Evolutionary conservation across 2,329 filamentous ascomycete species (phyloP), one percentile per base, ranked within the genome.

Genomic region (Fusarium cicatricum): DNA sequence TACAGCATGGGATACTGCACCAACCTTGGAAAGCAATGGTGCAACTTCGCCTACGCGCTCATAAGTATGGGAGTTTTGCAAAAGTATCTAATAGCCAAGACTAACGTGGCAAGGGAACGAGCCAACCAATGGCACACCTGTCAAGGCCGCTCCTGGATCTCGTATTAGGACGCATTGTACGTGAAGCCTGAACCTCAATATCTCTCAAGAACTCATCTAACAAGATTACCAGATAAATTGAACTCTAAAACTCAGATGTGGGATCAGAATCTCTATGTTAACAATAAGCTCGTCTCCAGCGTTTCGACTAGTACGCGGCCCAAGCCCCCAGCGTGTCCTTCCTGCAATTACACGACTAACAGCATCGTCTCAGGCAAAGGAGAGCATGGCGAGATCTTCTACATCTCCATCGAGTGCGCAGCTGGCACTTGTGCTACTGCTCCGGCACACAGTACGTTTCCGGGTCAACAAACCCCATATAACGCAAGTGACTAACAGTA

Each of bases 21-120:
- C 2, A 44, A 44, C 28, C 53, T 53, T 17, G 53, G 53, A 9
- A 56, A 48, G 10, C 21, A 48, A 14, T 56, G 53, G 49, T 56
- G 53, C 26, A 56, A 56, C 53, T 56, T 56, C 48, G 53, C 53
- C 1, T 56, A 56, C 16, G 49, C 53, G 2, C 53, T 56, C 12
- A 14, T 56, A 48, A 48, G 6, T 17, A 31, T 4, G 52, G 53
- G 21, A 7, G 4, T 21, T 21, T 7, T 21, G 21, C 21, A 21
- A 52, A 5, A 31, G 41, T 19, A 34, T 2, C 5, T 3, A 2
- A 16, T 10, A 3, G 2, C 11, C 5, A 44, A n/a, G 11, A 8
- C 48, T 51, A 19, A 51, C 17, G 16, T 14, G n/a, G 17, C 12
- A 17, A 55, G 52, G 47, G 17, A 16, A 40, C 15, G 23, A 55